Evolutionary conservation across 345 rosid genomes (phyloP), one percentile per base, ranked within the genome.

Genomic region (Corchorus olitorius): DNA sequence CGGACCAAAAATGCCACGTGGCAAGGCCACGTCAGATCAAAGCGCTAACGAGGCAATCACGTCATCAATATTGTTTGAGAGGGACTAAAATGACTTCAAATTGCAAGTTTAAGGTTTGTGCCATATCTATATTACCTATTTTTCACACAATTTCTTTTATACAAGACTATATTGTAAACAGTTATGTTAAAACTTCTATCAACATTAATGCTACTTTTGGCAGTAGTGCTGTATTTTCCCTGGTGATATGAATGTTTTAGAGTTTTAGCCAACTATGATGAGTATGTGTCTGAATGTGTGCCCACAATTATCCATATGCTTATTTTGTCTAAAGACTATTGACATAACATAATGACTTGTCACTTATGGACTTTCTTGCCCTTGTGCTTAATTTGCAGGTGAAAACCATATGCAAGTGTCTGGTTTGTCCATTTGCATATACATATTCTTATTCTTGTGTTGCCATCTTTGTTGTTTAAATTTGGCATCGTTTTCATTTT

Each of bases 81-180:
- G n/a, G n/a, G n/a, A n/a, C n/a, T n/a, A n/a, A n/a, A n/a, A n/a
- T n/a, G n/a, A n/a, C n/a, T n/a, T n/a, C n/a, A n/a, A n/a, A n/a
- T n/a, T n/a, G n/a, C n/a, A n/a, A n/a, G n/a, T n/a, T n/a, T n/a
- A n/a, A n/a, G n/a, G n/a, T n/a, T n/a, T n/a, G n/a, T n/a, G 48
- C 74, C n/a, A 52, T 74, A 65, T 58, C 72, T 45, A 64, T 83
- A 68, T 79, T 82, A 65, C 77, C 77, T 79, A 85, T 76, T 83
- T 79, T 65, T 54, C 45, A 59, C 52, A 58, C 77, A 82, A 72
- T 65, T 43, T 74, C 58, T 64, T 63, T 50, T 69, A 0, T 27
- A 0, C 6, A 7, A 35, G 65, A 33, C 16, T 33, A 53, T 61
- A 35, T 19, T 60, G n/a, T 76, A 37, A 66, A 73, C 79, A 54